Evolutionary conservation across 352 stramenopile species (phyloP).

Genomic region (Phytophthora agathidicida): DNA sequence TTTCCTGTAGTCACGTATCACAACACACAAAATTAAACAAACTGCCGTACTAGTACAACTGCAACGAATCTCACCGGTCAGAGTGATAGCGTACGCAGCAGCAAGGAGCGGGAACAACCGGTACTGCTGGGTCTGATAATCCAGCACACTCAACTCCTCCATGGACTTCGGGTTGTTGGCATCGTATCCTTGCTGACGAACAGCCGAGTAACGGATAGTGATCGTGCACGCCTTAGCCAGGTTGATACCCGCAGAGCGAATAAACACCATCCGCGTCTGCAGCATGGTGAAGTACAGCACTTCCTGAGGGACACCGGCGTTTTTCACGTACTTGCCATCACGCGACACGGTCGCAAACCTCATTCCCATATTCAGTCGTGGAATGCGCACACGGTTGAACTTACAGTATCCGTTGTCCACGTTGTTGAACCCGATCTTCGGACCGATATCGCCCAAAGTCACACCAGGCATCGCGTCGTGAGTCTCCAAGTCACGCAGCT

Average conservation of each 20-base stretch:
- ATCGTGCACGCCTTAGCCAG: constrained; percentile 93
- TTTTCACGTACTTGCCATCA: constrained; percentile 72
- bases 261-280: constrained; percentile 72
- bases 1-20: constrained; percentile 40
- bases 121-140: constrained; percentile 97
- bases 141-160: constrained; percentile 91
- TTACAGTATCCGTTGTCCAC: constrained; percentile 75
- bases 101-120: constrained; percentile 93
- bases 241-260: constrained; percentile 46
- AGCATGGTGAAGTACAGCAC: constrained; percentile 87
- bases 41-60: too few relatives aligned
- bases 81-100: constrained; percentile 90
- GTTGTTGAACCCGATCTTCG: constrained; percentile 78
- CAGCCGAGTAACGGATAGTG: constrained; percentile 93
- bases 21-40: too few relatives aligned
- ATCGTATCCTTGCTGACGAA: constrained; percentile 90
- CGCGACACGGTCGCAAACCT: constrained; percentile 56
- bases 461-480: constrained; percentile 58
- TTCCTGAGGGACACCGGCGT: constrained; percentile 46
- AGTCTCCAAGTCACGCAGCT: constrained; percentile 90
- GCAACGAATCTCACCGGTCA: constrained; percentile 36
- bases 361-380: constrained; percentile 74
- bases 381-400: constrained; percentile 66
- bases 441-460: constrained; percentile 67
- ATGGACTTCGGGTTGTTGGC: constrained; percentile 53